Percentiles rank a stretch among this genome's conserved stretches.
Conservation (phyloP, 176 grass and related monocot genomes). For the Cenchrus americanus region DNA sequence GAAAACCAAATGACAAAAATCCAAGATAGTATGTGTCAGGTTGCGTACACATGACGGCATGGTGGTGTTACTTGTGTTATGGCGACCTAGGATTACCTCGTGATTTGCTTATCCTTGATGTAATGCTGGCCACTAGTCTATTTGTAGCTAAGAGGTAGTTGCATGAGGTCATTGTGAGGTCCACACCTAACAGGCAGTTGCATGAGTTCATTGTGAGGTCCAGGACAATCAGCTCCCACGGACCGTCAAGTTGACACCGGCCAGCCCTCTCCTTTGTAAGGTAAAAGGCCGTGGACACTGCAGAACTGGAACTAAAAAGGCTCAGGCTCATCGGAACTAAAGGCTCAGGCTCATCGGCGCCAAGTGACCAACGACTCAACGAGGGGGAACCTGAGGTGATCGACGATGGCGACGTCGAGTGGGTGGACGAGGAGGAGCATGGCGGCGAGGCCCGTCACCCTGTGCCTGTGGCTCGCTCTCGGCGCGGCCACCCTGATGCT, state of each 20-base stretch:
- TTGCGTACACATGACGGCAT: no score
- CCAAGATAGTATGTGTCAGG: background rate
- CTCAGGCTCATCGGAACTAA: background rate
- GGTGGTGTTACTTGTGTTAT: background rate
- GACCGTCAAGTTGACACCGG: background rate
- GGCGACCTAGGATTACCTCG: background rate
- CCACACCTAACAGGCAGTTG: background rate
- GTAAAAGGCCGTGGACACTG: background rate
- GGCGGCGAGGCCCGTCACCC: background rate
- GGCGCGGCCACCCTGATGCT: slow-evolving; percentile 55
- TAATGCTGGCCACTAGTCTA: background rate
- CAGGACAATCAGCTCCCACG: background rate
- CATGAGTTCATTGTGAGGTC: slow-evolving; percentile 1
- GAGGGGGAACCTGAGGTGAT: background rate
- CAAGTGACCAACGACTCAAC: background rate
- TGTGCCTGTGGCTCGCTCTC: slow-evolving; percentile 61
- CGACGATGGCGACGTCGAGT: slow-evolving; percentile 24
- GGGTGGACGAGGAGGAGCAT: background rate
- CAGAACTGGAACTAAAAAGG: background rate
- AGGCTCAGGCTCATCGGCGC: slow-evolving; percentile 1
- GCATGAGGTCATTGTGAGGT: background rate
- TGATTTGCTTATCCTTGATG: background rate
- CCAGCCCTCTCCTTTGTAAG: background rate
- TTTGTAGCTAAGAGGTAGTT: slow-evolving; percentile 4
- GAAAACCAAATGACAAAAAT: slow-evolving; percentile 12